phyloP scores from a whole-genome alignment of 2,329 filamentous ascomycete genomes.

The Paracoccidioides brasiliensis region DNA sequence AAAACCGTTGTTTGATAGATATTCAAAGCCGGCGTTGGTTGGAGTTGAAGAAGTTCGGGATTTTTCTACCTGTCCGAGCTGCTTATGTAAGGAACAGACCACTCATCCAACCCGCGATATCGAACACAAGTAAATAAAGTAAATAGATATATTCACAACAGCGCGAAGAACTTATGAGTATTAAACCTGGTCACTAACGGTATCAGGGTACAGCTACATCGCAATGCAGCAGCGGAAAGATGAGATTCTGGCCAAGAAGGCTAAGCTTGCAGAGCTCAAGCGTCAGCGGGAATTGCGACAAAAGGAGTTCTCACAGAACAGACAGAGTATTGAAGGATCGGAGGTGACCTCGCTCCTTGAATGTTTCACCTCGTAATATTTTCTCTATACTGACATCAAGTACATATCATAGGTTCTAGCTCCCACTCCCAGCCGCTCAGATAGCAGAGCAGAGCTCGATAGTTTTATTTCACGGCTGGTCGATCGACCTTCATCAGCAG shows the following conservation, averaged over 20 bases:
- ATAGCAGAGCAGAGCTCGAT: conserved; percentile 60
- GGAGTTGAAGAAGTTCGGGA: neutral
- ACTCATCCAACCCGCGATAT: neutral
- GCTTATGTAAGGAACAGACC: neutral
- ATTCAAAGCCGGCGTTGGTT: neutral
- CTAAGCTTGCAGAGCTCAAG: conserved; percentile 92
- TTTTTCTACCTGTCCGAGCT: neutral
- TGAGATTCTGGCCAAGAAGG: conserved; percentile 93
- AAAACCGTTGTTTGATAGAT: neutral
- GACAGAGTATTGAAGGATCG: conserved; percentile 54
- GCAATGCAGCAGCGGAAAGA: conserved; percentile 62
- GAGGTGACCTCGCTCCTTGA: conserved; percentile 46
- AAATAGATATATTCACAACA: neutral
- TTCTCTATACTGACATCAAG: neutral
- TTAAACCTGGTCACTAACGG: neutral
- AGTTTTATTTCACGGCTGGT: conserved; percentile 73
- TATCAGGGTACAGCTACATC: neutral
- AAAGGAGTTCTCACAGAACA: conserved; percentile 57
- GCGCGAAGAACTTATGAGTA: neutral
- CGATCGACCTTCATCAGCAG: conserved; percentile 61
- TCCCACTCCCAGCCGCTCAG: conserved; percentile 56
- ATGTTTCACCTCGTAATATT: neutral
- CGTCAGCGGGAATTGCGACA: conserved; percentile 74
- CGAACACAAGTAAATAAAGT: neutral
- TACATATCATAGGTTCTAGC: conserved; percentile 11